Conservation (phyloP, 1,284 basidiomycete genomes). For the Chalciporus sp. region DNA sequence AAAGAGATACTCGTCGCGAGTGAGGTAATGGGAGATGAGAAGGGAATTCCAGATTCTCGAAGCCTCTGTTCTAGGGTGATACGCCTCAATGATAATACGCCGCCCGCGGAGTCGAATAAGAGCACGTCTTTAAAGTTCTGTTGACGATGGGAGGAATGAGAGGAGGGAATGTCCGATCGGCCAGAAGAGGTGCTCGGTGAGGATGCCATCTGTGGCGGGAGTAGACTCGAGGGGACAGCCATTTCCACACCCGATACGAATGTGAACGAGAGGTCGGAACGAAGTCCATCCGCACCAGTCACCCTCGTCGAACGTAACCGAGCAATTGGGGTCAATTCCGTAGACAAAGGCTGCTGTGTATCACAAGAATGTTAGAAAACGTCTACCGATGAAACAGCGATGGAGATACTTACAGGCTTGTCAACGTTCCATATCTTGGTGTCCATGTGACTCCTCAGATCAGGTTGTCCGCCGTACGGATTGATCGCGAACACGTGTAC, state of each 20-base stretch:
- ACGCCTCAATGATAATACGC: slow-evolving; percentile 57
- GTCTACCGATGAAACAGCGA: background rate
- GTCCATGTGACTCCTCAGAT: slow-evolving; percentile 64
- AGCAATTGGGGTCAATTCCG: slow-evolving; percentile 57
- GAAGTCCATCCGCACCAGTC: slow-evolving; percentile 34
- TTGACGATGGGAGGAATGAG: slow-evolving; percentile 36
- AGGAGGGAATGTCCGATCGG: slow-evolving; percentile 40
- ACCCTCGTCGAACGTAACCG: slow-evolving; percentile 50
- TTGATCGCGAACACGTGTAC: slow-evolving; percentile 78
- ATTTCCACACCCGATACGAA: slow-evolving; percentile 48
- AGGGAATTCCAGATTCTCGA: slow-evolving; percentile 33
- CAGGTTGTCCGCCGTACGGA: slow-evolving; percentile 72
- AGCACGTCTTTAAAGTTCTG: slow-evolving; percentile 64
- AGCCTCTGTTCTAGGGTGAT: slow-evolving; percentile 47
- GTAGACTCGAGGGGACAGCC: slow-evolving; percentile 42
- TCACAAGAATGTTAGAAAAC: background rate
- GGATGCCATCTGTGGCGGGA: slow-evolving; percentile 37
- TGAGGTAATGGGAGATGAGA: slow-evolving; percentile 37
- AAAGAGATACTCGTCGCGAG: slow-evolving; percentile 47
- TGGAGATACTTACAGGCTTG: slow-evolving; percentile 45
- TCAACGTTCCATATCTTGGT: slow-evolving; percentile 57
- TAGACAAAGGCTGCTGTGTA: slow-evolving; percentile 51
- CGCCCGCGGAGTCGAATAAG: slow-evolving; percentile 63
- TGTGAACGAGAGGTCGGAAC: slow-evolving; percentile 53
- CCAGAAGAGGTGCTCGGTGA: slow-evolving; percentile 35